These are phyloP conservation scores for Trypanosoma cruzi DNA, from an alignment of 208 protist species.

Conservation along the genomic window DNA sequence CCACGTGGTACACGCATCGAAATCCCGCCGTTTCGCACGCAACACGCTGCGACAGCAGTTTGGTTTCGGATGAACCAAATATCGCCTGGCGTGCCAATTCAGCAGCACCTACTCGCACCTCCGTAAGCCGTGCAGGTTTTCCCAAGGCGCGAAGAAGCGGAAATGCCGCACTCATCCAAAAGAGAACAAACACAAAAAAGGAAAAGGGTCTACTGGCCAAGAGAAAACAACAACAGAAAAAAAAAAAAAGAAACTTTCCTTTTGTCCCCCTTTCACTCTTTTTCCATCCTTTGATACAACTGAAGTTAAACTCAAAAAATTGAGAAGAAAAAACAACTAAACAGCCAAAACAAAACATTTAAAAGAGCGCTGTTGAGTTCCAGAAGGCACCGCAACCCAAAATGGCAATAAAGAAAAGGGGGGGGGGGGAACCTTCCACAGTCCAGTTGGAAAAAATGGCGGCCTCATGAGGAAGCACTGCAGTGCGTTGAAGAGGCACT, in stretches of 20 bases:
- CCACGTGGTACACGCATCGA: constrained; percentile 18
- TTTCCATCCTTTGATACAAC: background rate
- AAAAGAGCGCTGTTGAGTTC: too few relatives aligned
- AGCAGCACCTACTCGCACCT: constrained; percentile 9
- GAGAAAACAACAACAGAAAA: background rate
- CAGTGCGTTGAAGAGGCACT: too few relatives aligned
- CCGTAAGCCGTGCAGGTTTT: constrained; percentile 8
- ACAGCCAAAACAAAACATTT: background rate
- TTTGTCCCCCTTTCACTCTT: background rate
- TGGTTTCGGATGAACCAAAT: constrained; percentile 4
- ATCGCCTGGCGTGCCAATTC: constrained; percentile 8
- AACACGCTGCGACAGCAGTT: too few relatives aligned
- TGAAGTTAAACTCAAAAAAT: background rate
- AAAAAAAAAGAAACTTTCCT: background rate
- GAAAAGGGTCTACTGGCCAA: background rate
- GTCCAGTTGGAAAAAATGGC: too few relatives aligned
- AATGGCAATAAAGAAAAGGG: too few relatives aligned
- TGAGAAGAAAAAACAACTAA: background rate
- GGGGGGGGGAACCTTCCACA: too few relatives aligned
- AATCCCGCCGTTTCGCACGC: background rate
- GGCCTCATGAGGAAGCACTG: too few relatives aligned
- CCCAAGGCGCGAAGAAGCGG: constrained; percentile 28
- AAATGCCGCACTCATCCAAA: constrained; percentile 24
- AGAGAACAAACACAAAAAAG: background rate
- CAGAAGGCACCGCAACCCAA: too few relatives aligned